Conservation (phyloP, 179 eudicot genomes). For the Corrigiola litoralis region DNA sequence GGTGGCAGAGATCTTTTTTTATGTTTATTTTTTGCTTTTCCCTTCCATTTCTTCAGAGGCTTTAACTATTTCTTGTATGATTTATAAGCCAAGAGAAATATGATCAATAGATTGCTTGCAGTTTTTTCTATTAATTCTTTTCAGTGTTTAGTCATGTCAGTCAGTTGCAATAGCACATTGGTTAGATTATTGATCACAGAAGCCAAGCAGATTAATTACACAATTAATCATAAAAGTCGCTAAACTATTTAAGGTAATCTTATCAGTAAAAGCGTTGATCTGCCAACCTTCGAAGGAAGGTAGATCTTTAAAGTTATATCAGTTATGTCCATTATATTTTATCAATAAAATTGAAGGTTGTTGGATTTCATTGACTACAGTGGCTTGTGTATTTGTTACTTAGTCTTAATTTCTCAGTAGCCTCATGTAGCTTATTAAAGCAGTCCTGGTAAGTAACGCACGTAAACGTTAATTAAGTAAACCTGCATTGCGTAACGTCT, state of each 20-base stretch:
- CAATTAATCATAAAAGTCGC: not conserved
- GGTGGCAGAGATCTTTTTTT: no score
- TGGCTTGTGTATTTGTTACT: not conserved
- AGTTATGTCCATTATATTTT: not conserved
- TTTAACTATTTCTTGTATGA: no score
- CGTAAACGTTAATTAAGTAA: not conserved
- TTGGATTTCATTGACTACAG: not conserved
- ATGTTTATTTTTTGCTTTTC: no score
- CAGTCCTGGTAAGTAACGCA: not conserved
- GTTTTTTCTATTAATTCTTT: not conserved
- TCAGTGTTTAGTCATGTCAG: not conserved
- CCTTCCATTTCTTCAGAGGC: no score
- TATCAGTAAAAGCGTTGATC: not conserved
- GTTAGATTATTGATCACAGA: not conserved
- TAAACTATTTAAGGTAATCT: slow-evolving; percentile 1
- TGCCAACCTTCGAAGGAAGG: not conserved
- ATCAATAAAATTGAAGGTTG: not conserved
- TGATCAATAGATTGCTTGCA: not conserved
- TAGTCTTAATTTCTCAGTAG: not conserved
- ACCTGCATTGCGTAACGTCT: not conserved
- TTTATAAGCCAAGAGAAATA: no score
- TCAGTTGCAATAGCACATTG: not conserved
- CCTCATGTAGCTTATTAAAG: not conserved
- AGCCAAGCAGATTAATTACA: not conserved
- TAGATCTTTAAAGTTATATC: not conserved